Evolutionary conservation across 163 green algal species (phyloP).

Genomic region (Chlamydomonas reinhardtii): DNA sequence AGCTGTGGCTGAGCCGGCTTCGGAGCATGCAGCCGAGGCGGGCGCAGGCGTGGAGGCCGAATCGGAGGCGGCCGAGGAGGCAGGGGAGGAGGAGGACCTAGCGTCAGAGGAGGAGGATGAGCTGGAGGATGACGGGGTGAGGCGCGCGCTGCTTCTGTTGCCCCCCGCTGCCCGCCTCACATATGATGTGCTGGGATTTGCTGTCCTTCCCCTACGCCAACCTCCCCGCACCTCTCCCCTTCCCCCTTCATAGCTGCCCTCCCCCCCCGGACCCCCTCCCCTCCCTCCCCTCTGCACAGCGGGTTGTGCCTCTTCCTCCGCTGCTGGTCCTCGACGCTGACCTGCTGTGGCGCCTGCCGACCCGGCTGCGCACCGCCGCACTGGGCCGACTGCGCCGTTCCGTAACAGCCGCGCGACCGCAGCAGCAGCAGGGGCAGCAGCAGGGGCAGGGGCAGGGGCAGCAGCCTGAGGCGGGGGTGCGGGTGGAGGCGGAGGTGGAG

Average conservation of each 20-base stretch:
- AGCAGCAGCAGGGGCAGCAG: neutral
- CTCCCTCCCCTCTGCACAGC: no score
- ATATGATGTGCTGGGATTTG: no score
- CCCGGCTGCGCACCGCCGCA: neutral
- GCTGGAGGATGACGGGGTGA: neutral
- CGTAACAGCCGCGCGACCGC: neutral
- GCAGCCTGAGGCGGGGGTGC: no score
- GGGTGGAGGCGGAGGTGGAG: no score
- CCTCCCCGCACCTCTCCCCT: no score
- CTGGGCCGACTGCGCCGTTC: slow-evolving; percentile 20
- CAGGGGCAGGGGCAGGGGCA: no score
- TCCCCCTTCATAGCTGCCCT: no score
- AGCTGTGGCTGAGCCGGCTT: no score
- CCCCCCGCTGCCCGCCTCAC: no score
- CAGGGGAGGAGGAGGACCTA: neutral
- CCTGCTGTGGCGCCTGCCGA: slow-evolving; percentile 23
- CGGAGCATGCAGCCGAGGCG: no score
- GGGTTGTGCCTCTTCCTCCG: slow-evolving; percentile 19
- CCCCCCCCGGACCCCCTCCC: no score
- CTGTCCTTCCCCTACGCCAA: no score
- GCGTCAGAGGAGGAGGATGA: neutral
- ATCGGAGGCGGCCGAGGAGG: neutral
- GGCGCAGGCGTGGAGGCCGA: neutral
- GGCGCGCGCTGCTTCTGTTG: neutral
- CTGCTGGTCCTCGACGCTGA: slow-evolving; percentile 38